Evolutionary conservation across 805 yeast genomes (phyloP), one percentile per base, ranked within the genome.

Genomic region (Yarrowia osloensis): DNA sequence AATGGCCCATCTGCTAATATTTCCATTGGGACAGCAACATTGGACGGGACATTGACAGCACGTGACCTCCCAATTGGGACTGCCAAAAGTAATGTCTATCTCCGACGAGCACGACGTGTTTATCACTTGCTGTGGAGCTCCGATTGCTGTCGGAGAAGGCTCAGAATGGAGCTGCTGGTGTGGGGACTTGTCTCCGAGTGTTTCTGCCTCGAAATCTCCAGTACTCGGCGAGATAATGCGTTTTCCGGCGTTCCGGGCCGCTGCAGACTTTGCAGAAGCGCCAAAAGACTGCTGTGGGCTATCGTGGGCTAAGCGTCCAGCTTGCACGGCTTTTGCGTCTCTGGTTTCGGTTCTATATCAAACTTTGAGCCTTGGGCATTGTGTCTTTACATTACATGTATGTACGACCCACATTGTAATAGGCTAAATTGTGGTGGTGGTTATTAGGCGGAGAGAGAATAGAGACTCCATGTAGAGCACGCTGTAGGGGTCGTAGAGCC

Each of bases 311-410:
- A 47, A 24, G 9, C 3, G 19, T 11, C 8, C 13, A 3, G 12
- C 50, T 24, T 26, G 54, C 54, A 47, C 22, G 35, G 54, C 29
- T 44, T 44, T 24, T 24, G 28, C 29, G 47, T 13, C 17, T 12
- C 24, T n/a, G 42, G 22, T 40, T 21, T 44, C 29, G 49, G 47
- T 24, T 31, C 21, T 26, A 46, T 46, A 9, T 26, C 52, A 46
- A 46, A 46, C 52, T 46, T 46, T 46, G 52, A 26, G 21, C n/a
- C 19, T n/a, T 46, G 52, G 52, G 33, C 52, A 24, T 44, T 40
- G 26, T 40, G 5, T 40, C n/a, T 19, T 40, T n/a, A 39, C 42
- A 39, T 40, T 40, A 21, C 26, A 40, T 40, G 46, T n/a, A n/a
- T 37, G 42, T 37, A 37, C n/a, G 17, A 22, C n/a, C n/a, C n/a